Evolutionary conservation across 202 grass and related monocot genomes (phyloP).

Genomic region (Alloteropsis angusta): DNA sequence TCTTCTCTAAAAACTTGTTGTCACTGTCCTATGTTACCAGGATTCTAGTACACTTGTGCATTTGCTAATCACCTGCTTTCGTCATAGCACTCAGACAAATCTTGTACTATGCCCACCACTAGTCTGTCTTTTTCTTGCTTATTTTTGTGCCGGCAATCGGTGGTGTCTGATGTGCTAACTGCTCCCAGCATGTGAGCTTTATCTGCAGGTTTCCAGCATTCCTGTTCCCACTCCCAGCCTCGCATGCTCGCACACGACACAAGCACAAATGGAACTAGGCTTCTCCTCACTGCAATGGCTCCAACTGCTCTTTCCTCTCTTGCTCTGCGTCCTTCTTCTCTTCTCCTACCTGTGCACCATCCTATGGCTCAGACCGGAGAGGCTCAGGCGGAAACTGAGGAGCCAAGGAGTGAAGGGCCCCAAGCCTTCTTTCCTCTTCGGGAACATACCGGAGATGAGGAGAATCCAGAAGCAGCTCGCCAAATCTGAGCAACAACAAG

Average conservation of each 20-base stretch:
- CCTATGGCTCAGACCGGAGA: conserved; percentile 42
- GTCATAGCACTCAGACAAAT: conserved; percentile 4
- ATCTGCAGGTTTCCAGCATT: not conserved
- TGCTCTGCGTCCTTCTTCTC: conserved; percentile 7
- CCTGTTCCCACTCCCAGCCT: not conserved
- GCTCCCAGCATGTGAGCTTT: not conserved
- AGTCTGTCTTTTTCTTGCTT: not conserved
- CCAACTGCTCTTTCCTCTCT: not conserved
- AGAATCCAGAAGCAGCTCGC: conserved; percentile 29
- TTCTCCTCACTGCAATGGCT: conserved; percentile 5
- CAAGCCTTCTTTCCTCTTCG: conserved; percentile 40
- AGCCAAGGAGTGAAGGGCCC: conserved; percentile 56
- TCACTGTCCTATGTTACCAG: too few species aligned
- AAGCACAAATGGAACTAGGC: not conserved
- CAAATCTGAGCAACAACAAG: not conserved
- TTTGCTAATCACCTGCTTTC: not conserved
- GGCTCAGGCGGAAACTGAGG: conserved; percentile 42
- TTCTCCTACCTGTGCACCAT: conserved; percentile 29
- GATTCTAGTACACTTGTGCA: too few species aligned
- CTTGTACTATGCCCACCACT: not conserved
- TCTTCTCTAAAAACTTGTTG: too few species aligned
- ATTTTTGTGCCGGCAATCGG: not conserved
- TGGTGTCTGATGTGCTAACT: not conserved
- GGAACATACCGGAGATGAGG: conserved; percentile 60
- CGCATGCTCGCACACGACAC: too few species aligned